Evolutionary conservation across 164 flowering plant species (phyloP), one percentile per base, ranked within the genome.

Genomic region (Macadamia integrifolia): DNA sequence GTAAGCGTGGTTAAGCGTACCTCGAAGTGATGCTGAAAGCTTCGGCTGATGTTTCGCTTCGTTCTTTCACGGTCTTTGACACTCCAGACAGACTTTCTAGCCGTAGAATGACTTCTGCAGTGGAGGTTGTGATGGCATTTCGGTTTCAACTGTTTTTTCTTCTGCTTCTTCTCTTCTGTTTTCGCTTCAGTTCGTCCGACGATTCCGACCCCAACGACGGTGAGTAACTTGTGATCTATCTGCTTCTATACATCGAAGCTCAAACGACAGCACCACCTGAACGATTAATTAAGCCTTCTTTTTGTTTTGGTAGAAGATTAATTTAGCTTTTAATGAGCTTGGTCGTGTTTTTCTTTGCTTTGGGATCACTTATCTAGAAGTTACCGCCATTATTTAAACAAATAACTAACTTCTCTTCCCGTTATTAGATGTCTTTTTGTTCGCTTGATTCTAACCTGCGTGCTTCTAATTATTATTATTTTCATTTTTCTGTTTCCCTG

Each of bases 121-220:
- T 49, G 3, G 59, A 11, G 67, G 42, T 14, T n/a, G 64, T 56
- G 10, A 78, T 82, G 82, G 80, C 79, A 49, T 69, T 75, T 64
- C 72, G 74, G 18, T 43, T 58, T 1, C 9, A 62, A 55, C 42
- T 23, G 23, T 0, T 66, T 30, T 52, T 81, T 61, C 69, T 83
- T 58, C 68, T 81, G 71, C 70, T 70, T 17, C 64, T 83, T 57
- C 70, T 83, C 13, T 29, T 63, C 6, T 68, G 71, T 66, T 60
- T 83, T 44, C 31, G 78, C 70, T 80, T 84, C 62, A 71, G 69
- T 58, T 66, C 75, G 15, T 82, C 77, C 56, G 40, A 35, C 40
- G 78, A 53, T 40, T 85, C 40, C 40, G 78, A 53, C 40, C 84
- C 87, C 0, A 84, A 88, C n/a, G 88, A 84, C 66, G 91, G 93